Evolutionary conservation across 805 yeast genomes (phyloP).

Genomic region (Teunomyces aglyptinius): DNA sequence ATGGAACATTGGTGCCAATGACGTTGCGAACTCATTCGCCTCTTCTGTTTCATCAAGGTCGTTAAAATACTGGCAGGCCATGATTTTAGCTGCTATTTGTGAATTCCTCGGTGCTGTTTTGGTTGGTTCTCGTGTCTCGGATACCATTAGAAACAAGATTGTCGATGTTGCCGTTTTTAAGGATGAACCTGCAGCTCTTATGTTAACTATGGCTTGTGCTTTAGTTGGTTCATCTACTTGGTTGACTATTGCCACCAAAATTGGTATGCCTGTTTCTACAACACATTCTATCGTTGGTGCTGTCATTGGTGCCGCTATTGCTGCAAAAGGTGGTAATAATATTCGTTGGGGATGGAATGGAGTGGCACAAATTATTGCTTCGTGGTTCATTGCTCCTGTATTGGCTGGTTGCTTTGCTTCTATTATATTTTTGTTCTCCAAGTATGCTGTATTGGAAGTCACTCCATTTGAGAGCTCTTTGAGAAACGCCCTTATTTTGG

Average conservation of each 20-base stretch:
- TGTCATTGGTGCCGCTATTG: constrained; percentile 71
- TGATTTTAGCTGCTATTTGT: constrained; percentile 66
- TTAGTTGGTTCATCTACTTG: constrained; percentile 69
- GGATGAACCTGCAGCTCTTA: constrained; percentile 63
- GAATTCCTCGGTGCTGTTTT: constrained; percentile 75
- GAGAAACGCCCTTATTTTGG: constrained; percentile 54
- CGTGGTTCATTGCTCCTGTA: constrained; percentile 77
- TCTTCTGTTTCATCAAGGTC: constrained; percentile 73
- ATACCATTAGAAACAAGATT: constrained; percentile 66
- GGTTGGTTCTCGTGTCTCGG: constrained; percentile 72
- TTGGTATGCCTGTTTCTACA: constrained; percentile 79
- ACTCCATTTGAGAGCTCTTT: constrained; percentile 42
- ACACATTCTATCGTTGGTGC: constrained; percentile 80
- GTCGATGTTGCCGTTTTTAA: constrained; percentile 50
- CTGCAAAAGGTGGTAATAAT: constrained; percentile 60
- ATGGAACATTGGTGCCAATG: constrained; percentile 79
- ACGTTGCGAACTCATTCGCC: constrained; percentile 78
- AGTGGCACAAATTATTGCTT: constrained; percentile 68
- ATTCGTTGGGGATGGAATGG: constrained; percentile 78
- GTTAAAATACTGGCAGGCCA: constrained; percentile 71
- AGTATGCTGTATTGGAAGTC: constrained; percentile 60
- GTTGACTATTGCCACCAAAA: constrained; percentile 62
- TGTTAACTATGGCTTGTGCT: constrained; percentile 76
- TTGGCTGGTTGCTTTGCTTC: constrained; percentile 66
- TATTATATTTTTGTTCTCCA: constrained; percentile 56